Base-by-base conservation (phyloP, 192 early-diverging fungal genomes). In the Coemansia sp. region DNA sequence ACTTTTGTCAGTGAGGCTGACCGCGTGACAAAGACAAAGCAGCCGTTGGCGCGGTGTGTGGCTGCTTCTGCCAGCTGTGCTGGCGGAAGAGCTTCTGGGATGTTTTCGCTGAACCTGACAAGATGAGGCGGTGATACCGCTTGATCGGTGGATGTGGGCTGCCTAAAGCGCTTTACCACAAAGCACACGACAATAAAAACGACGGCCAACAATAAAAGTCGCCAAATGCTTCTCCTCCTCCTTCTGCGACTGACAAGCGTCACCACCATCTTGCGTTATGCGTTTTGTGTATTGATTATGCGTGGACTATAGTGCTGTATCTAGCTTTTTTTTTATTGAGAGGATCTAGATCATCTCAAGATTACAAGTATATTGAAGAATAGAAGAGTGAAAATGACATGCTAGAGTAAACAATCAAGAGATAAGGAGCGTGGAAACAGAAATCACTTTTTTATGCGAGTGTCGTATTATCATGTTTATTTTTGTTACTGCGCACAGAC, bases 1-100 rank as follows among this genome's bases (percentile, higher is more conserved):
- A 90, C 85, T 32, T 74, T 85, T 47, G 86, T 79, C 59, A 87
- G 65, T n/a, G 88, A 85, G n/a, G 67, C 65, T 7, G 82, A 72
- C 3, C 84, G 76, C 3, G 84, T 69, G 5, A 90, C 72, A 32
- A 89, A 79, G 23, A 89, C 23, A 49, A 81, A 64, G 39, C 72
- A 74, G 21, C 67, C 66, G 18, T 53, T 45, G 13, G 49, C 56
- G 6, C 13, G 45, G 9, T 16, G 37, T 32, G 42, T 43, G 26
- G 50, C 15, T 10, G 32, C 16, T 3, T 42, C 5, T 6, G 44
- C 26, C 13, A 44, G 21, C 1, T 43, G 15, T 6, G 44, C 26
- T 21, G 53, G 21, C 2, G 23, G 16, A 5, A 67, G 45, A 12
- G 72, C 62, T 16, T 47, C 23, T 21, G 70, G 70, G n/a, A 71